Evolutionary conservation across 148 eudicot species (phyloP).

Genomic region (Hydrangea macrophylla): DNA sequence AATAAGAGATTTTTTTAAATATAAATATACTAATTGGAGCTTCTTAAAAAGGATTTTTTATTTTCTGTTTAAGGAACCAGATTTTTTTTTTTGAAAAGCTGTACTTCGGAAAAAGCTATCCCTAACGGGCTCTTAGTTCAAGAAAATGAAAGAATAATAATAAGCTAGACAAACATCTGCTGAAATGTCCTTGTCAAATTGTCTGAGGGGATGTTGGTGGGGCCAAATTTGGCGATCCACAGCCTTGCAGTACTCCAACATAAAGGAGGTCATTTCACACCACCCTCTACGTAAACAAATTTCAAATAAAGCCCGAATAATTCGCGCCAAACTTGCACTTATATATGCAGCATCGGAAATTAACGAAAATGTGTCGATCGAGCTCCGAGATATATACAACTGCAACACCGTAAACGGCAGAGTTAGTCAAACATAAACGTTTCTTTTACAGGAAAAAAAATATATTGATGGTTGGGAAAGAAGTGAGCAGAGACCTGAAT

Average conservation of each 20-base stretch:
- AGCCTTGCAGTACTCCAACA: constrained; percentile 97
- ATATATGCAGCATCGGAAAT: constrained; percentile 96
- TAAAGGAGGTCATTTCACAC: constrained; percentile 92
- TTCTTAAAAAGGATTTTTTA: no score
- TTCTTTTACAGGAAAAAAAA: constrained; percentile 6
- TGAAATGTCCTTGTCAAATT: constrained; percentile 87
- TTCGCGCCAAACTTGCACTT: constrained; percentile 98
- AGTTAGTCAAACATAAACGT: constrained; percentile 8
- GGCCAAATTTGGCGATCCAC: constrained; percentile 99
- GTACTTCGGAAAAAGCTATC: no score
- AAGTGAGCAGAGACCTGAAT: constrained; percentile 63
- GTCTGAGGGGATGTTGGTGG: constrained; percentile 94
- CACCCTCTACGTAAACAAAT: constrained; percentile 97
- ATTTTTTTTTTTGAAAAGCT: no score
- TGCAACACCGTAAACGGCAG: constrained; percentile 32
- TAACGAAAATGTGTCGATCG: constrained; percentile 83
- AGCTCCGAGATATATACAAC: constrained; percentile 87
- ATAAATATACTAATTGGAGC: no score
- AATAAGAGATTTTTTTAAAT: no score
- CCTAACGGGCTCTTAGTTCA: no score
- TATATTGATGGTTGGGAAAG: background rate
- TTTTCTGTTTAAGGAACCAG: no score
- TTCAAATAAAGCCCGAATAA: constrained; percentile 95
- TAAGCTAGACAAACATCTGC: constrained; percentile 49
- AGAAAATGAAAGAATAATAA: background rate